phyloP scores from a whole-genome alignment of 208 protist species.

The Trichomonas tenax region DNA sequence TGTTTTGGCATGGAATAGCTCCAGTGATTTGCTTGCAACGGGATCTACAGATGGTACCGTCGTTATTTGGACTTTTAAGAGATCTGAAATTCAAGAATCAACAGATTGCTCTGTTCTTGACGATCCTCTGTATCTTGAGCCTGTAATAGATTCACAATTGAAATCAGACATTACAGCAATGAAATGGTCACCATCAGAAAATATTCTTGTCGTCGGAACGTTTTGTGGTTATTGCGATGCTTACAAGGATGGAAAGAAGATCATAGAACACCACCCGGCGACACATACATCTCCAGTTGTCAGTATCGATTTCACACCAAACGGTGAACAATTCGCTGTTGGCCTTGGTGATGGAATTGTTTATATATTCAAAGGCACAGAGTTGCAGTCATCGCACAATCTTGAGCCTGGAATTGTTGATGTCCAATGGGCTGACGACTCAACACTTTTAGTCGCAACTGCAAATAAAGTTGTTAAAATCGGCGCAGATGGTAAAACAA shows the following conservation, averaged over 20 bases:
- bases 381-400: neutral
- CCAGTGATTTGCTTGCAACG: neutral
- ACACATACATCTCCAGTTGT: neutral
- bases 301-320: neutral
- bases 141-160: neutral
- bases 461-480: neutral
- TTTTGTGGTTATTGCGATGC: neutral
- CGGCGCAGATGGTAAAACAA: neutral
- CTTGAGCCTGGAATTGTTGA: neutral
- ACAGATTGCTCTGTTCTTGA: neutral
- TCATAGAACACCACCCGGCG: neutral
- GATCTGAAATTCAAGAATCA: neutral
- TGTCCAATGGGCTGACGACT: neutral
- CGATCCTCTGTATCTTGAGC: neutral
- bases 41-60: neutral
- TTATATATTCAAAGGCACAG: neutral
- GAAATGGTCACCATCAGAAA: neutral
- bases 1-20: neutral
- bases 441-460: neutral
- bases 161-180: neutral
- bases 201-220: neutral
- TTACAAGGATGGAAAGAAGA: neutral
- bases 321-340: neutral
- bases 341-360: neutral
- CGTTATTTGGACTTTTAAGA: neutral